phyloP scores from a whole-genome alignment of 805 yeast species.

The Citeromyces matritensis region DNA sequence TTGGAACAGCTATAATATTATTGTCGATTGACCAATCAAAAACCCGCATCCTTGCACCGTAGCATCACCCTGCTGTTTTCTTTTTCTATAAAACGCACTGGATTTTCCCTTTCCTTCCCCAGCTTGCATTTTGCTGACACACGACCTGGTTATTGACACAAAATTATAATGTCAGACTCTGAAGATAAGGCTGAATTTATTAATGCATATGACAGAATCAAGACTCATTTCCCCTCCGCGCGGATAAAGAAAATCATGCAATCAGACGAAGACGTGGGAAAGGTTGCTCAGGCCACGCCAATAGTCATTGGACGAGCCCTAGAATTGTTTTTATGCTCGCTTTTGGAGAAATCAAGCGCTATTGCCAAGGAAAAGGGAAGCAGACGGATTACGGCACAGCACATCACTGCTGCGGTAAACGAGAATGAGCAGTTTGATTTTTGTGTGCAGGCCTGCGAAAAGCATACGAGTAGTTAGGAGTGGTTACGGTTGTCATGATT shows the following conservation, averaged over 20 bases:
- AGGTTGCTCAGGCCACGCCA: constrained; percentile 97
- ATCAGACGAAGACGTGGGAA: constrained; percentile 95
- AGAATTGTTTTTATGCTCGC: constrained; percentile 79
- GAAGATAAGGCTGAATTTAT: constrained; percentile 7
- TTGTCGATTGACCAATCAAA: neutral
- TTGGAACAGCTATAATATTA: constrained; percentile 6
- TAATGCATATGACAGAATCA: constrained; percentile 30
- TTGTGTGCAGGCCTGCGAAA: constrained; percentile 13
- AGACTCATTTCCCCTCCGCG: constrained; percentile 84
- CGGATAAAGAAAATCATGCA: constrained; percentile 95
- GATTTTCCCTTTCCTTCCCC: neutral
- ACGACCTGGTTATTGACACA: too few species aligned
- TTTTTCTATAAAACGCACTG: neutral
- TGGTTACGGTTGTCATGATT: too few species aligned
- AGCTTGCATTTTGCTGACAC: neutral
- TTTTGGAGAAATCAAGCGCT: constrained; percentile 70
- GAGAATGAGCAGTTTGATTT: constrained; percentile 89
- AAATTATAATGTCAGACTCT: too few species aligned
- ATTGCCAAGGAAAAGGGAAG: constrained; percentile 66
- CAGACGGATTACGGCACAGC: constrained; percentile 70
- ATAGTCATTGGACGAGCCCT: constrained; percentile 93
- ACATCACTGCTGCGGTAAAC: constrained; percentile 71
- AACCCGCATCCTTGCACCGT: neutral
- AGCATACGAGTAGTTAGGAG: too few species aligned
- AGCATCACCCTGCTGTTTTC: neutral